Conservation (phyloP, 1,284 basidiomycete genomes). For the Golubevia pallescens region DNA sequence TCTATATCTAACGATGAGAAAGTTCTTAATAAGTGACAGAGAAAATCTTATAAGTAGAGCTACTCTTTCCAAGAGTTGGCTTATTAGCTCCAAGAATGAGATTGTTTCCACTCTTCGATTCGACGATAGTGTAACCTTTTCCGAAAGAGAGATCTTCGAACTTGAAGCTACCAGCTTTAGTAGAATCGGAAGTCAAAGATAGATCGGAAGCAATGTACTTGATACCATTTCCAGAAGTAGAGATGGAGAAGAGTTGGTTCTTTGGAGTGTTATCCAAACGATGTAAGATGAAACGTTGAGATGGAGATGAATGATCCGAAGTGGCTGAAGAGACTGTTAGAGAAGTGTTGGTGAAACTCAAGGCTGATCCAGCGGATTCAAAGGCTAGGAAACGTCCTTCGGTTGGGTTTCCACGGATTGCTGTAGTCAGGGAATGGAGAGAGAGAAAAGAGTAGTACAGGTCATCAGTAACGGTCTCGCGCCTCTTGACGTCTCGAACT, state of each 20-base stretch:
- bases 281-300: conserved; percentile 17
- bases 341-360: conserved; percentile 9
- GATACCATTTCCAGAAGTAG: conserved; percentile 2
- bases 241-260: conserved; percentile 13
- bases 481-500: conserved; percentile 13
- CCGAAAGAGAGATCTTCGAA: conserved; percentile 16
- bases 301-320: conserved; percentile 6
- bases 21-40: too few species aligned
- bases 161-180: conserved; percentile 12
- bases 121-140: conserved; percentile 15
- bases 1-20: too few species aligned
- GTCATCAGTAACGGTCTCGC: not conserved
- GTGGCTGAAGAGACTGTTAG: conserved; percentile 1
- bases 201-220: conserved; percentile 13
- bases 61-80: too few species aligned
- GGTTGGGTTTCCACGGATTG: conserved; percentile 29
- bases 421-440: conserved; percentile 1
- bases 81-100: not conserved
- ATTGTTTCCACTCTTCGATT: not conserved
- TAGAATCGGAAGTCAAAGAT: not conserved
- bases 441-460: conserved; percentile 5
- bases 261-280: conserved; percentile 9
- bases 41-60: too few species aligned
- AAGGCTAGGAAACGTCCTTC: conserved; percentile 48
- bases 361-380: conserved; percentile 24